Conservation (phyloP, 768 basidiomycete genomes). For the Leccinellum luteum region DNA sequence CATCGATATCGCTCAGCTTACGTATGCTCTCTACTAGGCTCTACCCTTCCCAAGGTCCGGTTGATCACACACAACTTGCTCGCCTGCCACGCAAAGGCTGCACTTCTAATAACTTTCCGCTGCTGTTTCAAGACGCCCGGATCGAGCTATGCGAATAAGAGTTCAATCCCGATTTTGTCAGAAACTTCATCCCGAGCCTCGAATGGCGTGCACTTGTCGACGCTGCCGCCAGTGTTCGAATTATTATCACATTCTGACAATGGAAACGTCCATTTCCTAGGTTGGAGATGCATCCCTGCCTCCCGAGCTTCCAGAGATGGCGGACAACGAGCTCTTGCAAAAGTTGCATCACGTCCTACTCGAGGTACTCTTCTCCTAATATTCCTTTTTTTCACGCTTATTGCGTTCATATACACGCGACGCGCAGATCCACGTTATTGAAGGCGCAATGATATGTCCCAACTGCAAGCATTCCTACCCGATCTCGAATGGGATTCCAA, state of each 20-base stretch:
- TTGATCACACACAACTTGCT: constrained; percentile 95
- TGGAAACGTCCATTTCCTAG: constrained; percentile 37
- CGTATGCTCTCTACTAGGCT: neutral
- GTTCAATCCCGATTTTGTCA: constrained; percentile 86
- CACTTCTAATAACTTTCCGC: constrained; percentile 90
- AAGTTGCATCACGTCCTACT: constrained; percentile 89
- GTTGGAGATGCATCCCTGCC: constrained; percentile 86
- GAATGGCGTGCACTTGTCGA: constrained; percentile 89
- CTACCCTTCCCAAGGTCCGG: constrained; percentile 63
- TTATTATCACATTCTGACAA: neutral
- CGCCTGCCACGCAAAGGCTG: constrained; percentile 92
- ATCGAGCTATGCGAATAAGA: constrained; percentile 83
- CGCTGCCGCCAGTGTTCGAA: constrained; percentile 58
- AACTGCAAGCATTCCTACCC: constrained; percentile 91
- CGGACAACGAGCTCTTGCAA: constrained; percentile 80
- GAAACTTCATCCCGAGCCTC: constrained; percentile 78
- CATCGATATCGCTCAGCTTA: constrained; percentile 35
- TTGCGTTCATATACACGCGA: neutral
- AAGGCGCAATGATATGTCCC: constrained; percentile 91
- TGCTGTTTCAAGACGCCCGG: constrained; percentile 75
- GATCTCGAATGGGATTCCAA: constrained; percentile 93
- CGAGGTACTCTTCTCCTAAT: constrained; percentile 58
- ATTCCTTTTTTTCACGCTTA: neutral
- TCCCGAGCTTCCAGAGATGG: constrained; percentile 64
- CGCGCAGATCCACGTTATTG: constrained; percentile 80